Conservation (phyloP, 495 filamentous ascomycete species). For the Xylaria scruposa region DNA sequence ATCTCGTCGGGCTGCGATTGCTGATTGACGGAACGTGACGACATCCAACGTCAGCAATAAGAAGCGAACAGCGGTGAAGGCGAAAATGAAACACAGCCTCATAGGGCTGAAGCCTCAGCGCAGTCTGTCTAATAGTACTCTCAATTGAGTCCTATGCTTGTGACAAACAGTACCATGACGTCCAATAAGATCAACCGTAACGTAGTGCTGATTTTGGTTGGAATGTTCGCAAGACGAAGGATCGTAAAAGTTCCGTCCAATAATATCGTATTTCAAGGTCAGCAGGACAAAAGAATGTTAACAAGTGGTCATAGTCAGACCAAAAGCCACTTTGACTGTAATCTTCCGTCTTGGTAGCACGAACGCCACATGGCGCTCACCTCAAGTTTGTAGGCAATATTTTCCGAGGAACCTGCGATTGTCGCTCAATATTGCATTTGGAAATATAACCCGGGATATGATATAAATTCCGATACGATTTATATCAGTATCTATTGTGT, state of each 20-base stretch:
- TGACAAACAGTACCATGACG: neutral
- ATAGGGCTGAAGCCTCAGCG: conserved; percentile 26
- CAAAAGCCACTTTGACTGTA: neutral
- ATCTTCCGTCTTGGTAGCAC: neutral
- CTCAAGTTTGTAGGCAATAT: neutral
- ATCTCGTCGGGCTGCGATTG: too few relatives aligned
- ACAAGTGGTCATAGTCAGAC: neutral
- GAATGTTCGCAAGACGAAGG: neutral
- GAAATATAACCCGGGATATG: neutral
- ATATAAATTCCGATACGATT: neutral
- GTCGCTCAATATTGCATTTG: neutral
- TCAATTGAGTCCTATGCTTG: neutral
- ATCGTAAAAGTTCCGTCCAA: neutral
- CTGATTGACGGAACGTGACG: neutral
- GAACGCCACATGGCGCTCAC: neutral
- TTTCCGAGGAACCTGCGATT: neutral
- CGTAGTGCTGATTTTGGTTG: conserved; percentile 1
- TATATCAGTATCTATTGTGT: neutral
- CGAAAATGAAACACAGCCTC: neutral
- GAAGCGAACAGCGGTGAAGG: conserved; percentile 19
- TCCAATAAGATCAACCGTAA: neutral
- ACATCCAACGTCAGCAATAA: conserved; percentile 22
- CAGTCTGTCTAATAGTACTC: neutral
- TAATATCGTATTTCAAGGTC: neutral
- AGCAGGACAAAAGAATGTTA: neutral